A percentile compares a stretch with the other conserved stretches of the same genome.
These are phyloP conservation scores for Irpex sp. DNA, from an alignment of 1,284 basidiomycete species.

Conservation along the genomic window DNA sequence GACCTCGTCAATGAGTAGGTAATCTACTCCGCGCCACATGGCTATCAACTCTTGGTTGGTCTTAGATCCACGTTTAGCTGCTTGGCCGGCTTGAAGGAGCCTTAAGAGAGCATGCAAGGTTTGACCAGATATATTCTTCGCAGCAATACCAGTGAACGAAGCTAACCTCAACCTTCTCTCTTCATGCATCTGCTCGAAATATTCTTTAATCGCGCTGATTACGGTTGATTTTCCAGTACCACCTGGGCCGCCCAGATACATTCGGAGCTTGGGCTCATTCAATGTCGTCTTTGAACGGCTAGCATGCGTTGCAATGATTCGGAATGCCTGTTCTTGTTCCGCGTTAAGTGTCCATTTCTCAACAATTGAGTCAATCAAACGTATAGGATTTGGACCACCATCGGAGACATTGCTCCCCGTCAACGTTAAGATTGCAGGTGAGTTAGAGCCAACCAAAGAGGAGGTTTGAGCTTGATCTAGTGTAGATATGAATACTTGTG, in stretches of 20 bases:
- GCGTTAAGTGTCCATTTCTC: neutral
- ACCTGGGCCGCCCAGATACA: neutral
- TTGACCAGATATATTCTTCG: neutral
- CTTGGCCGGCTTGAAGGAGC: neutral
- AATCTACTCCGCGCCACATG: neutral
- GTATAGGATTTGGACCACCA: neutral
- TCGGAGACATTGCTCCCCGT: neutral
- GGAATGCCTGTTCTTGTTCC: neutral
- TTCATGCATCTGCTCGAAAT: neutral
- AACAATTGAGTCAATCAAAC: neutral
- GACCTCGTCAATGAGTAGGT: neutral
- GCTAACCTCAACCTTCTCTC: neutral
- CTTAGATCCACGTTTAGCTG: neutral
- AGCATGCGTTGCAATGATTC: neutral
- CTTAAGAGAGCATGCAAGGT: neutral
- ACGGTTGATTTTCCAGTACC: neutral
- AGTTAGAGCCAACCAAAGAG: neutral
- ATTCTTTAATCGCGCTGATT: neutral
- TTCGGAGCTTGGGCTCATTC: neutral
- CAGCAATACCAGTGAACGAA: neutral
- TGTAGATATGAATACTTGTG: neutral
- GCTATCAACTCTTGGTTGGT: neutral
- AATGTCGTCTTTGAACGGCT: neutral
- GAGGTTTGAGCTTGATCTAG: neutral
- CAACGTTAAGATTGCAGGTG: neutral